Base-by-base conservation (phyloP, 2,329 filamentous ascomycete species). In the Atkinsonella texensis region DNA sequence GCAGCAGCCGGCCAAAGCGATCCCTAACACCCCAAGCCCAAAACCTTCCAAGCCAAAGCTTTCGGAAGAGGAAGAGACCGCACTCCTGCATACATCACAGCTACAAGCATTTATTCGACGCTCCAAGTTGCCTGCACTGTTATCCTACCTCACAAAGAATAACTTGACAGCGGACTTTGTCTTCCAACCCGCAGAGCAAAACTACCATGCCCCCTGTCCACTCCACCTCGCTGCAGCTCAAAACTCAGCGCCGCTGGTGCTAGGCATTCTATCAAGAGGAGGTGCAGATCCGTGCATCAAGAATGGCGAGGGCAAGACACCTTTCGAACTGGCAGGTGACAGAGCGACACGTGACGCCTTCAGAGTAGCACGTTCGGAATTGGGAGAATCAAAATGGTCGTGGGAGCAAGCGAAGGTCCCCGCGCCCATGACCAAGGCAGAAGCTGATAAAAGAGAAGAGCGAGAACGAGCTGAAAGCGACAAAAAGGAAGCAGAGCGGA, bases 251-350 rank as follows among this genome's bases (percentile, higher is more conserved):
- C 81, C 87, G 0, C 74, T 96, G n/a, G 79, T 96, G 1, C 67
- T 77, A 0, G 87, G 89, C 0, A 77, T 98, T 2, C 74, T 98
- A 1, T 73, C 77, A 0, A 89, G 91, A 66, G 84, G 76, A 3
- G 75, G 75, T 1, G 86, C 89, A 1, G 81, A 95, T 60, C 93
- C 93, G 0, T 83, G 81, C 0, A 51, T 83, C 1, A 66, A 67
- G 28, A 95, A 86, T 62, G 72, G 66, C 3, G 89, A 96, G 55
- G 86, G 85, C n/a, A 89, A 86, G 65, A 86, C 87, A 0, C 70
- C 93, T 0, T 97, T 95, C 64, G 89, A 95, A 51, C 77, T 98
- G 1, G 82, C 88, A 1, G 89, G 91, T 42, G 89, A 97, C 64
- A 81, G 89, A 4, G 69, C 83, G 2, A 96, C 90, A 0, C 81